Evolutionary conservation across 2,329 filamentous ascomycete species (phyloP), one percentile per base, ranked within the genome.

Genomic region (Colletotrichum sp.): DNA sequence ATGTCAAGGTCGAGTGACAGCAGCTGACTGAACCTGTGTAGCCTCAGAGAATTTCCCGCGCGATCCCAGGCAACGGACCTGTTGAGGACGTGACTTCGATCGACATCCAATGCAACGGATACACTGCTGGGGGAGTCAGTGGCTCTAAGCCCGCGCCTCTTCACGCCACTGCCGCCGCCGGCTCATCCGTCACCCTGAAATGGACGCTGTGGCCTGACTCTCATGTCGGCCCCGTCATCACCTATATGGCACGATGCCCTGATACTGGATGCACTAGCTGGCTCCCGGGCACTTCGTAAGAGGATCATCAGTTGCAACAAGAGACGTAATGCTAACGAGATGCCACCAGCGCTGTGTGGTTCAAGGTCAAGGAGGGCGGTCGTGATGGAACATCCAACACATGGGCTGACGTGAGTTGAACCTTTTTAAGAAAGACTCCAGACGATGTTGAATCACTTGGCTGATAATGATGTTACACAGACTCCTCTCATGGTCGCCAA

Each of bases 201-300:
- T 92, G 91, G 90, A 92, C 90, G 7, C 79, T 87, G 3, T 88
- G 86, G 86, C 86, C 86, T 0, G 86, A 87, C 9, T 87, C 84
- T 7, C 90, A 91, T 74, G 83, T 89, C 34, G 90, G 91, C 0
- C 90, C 90, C 1, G 81, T 88, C 2, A 84, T 92, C 72, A 92
- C 90, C 1, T 92, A 92, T 79, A 91, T 92, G 90, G 91, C 91
- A 6, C 84, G 85, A 39, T 92, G 91, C 81, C 89, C 90, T 0
- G 87, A 88, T 59, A 80, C 83, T 0, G 86, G 89, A 2, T 92
- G 90, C 80, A 86, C 87, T 69, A 82, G 83, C 69, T 91, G 86
- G 79, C 81, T 85, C 73, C 90, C 90, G 7, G 87, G 85, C 0
- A 75, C 73, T 18, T 67, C 73, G 73, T 75, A 48, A 18, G 86